Percentiles rank a stretch among this genome's conserved stretches.
These are phyloP conservation scores for Suhomyces sp. DNA, from an alignment of 805 yeast species.

Conservation along the genomic window DNA sequence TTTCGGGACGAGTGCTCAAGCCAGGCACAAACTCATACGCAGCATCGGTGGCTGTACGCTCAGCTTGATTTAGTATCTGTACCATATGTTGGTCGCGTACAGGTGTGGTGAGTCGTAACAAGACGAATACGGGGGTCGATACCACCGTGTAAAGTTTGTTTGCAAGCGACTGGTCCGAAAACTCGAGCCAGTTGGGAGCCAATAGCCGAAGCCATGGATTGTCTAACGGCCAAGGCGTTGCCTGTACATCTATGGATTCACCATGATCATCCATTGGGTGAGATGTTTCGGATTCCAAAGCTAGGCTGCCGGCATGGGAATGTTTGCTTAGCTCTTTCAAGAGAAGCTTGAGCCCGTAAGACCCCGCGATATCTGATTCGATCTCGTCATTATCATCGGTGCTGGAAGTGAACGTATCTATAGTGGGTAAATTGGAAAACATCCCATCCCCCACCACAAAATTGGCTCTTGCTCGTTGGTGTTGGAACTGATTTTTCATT, in stretches of 20 bases:
- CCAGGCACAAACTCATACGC: background rate
- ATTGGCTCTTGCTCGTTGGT: constrained; percentile 23
- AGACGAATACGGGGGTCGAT: constrained; percentile 22
- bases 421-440: constrained; percentile 25
- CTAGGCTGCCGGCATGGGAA: constrained; percentile 11
- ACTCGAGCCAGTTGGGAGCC: constrained; percentile 16
- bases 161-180: constrained; percentile 7
- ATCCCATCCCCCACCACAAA: constrained; percentile 9
- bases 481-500: constrained; percentile 12
- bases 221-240: background rate
- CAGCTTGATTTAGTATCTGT: constrained; percentile 1
- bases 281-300: background rate
- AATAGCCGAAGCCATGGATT: constrained; percentile 5
- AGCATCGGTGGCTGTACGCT: background rate
- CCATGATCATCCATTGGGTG: background rate
- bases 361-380: constrained; percentile 17
- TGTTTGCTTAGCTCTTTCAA: constrained; percentile 31
- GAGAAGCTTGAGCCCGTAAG: constrained; percentile 32
- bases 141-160: constrained; percentile 14
- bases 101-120: constrained; percentile 32
- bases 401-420: constrained; percentile 7
- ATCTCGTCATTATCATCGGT: background rate
- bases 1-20: background rate
- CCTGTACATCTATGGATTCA: too few relatives aligned
- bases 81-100: constrained; percentile 24